phyloP scores from a whole-genome alignment of 2,329 filamentous ascomycete genomes.

The Ustulina deusta region DNA sequence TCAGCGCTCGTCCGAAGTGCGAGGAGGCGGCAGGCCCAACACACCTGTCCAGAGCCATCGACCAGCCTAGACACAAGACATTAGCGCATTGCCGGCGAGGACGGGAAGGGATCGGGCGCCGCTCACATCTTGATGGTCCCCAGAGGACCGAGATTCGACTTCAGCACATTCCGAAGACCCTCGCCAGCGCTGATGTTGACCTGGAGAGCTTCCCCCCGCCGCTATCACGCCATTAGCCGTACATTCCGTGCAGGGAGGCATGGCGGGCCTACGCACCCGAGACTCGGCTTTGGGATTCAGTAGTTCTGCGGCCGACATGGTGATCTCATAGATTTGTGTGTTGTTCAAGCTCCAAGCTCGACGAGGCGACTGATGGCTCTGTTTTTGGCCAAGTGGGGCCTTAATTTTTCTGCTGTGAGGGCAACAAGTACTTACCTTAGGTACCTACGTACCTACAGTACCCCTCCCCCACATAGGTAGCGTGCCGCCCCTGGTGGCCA shows the following conservation, averaged over 20 bases:
- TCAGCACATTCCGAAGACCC: conserved; percentile 92
- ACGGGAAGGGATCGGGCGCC: neutral
- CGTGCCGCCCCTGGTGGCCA: neutral
- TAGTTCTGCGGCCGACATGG: conserved; percentile 96
- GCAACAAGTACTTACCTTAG: no score
- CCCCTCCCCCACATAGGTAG: conserved; percentile 3
- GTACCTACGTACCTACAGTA: conserved; percentile 1
- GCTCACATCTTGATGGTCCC: conserved; percentile 94
- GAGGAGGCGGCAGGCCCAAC: conserved; percentile 53
- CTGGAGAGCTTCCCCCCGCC: conserved; percentile 94
- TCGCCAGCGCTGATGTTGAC: conserved; percentile 98
- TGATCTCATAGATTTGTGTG: neutral
- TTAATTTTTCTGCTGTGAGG: conserved; percentile 9
- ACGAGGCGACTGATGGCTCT: neutral
- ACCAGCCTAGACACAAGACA: conserved; percentile 63
- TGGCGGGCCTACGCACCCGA: conserved; percentile 66
- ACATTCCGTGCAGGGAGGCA: neutral
- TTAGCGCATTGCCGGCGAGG: neutral
- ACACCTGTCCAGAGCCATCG: conserved; percentile 76
- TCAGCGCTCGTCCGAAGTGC: neutral
- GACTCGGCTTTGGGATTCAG: conserved; percentile 99
- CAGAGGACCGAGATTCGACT: conserved; percentile 92
- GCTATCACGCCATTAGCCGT: conserved; percentile 61
- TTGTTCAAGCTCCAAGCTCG: neutral
- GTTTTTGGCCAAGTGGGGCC: conserved; percentile 38